Base-by-base conservation (phyloP, 2,329 filamentous ascomycete genomes). In the Aspergillus oerlinghausenensis region DNA sequence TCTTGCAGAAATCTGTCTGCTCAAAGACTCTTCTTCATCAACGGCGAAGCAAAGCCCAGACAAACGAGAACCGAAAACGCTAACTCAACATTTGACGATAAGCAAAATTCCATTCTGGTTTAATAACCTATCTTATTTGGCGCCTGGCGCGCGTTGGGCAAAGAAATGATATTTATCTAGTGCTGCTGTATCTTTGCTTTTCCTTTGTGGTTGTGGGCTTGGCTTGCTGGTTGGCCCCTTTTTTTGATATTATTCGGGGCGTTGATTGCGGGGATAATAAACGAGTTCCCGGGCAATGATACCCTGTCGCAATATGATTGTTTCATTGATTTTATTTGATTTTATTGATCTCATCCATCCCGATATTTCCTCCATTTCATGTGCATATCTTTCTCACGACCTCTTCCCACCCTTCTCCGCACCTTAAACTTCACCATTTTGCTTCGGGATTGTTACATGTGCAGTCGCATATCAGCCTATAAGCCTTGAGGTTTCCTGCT, bases 261-360 rank as follows among this genome's bases (percentile, higher is more conserved):
- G 68, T 73, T 73, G 70, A 62, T 61, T 66, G 64, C 64, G 71
- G 72, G 58, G 72, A 74, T 67, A 67, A 74, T 74, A 75, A 57
- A 75, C 72, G 72, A 71, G 65, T 74, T 68, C 67, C 69, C 70
- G 70, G 63, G 64, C 70, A 73, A 73, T 71, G 70, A 74, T 73
- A 73, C 70, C 69, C 67, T 71, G 65, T 70, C 51, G 57, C 54
- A 63, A 56, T 71, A 68, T 63, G 57, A 54, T 57, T 60, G 62
- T 55, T 57, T 58, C 40, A 2, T 43, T 3, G 19, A 11, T 42
- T 19, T 21, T 38, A 17, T 38, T 49, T 60, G 38, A 42, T 51
- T 43, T 51, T 54, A 42, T 50, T 28, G 47, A 47, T 52, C 51
- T 54, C 51, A 29, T 47, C 59, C 58, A 40, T 60, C 56, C 57